phyloP scores from a whole-genome alignment of 2,329 filamentous ascomycete genomes.

The Paracamarosporium sp. region DNA sequence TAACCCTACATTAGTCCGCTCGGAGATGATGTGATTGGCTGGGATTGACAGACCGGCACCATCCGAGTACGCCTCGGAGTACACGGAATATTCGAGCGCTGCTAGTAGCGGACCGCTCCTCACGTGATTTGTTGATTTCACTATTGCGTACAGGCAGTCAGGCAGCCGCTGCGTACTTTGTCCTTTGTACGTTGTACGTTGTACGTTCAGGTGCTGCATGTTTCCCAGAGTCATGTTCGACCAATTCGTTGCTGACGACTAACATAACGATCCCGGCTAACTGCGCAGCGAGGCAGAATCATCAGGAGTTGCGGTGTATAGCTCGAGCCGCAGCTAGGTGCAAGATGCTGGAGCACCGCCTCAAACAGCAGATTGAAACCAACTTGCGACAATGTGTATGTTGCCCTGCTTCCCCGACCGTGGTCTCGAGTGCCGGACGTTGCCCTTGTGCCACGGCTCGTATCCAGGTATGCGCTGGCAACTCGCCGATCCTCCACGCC shows the following conservation, averaged over 20 bases:
- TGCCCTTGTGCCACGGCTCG: conserved; percentile 6
- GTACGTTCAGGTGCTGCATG: no score
- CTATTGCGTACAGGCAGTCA: background rate
- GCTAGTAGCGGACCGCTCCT: background rate
- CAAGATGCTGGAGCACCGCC: conserved; percentile 14
- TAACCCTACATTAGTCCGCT: background rate
- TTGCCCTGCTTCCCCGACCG: background rate
- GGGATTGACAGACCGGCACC: background rate
- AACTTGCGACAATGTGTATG: conserved; percentile 3
- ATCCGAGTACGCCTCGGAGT: conserved; percentile 16
- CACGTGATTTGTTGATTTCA: background rate
- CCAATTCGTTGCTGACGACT: background rate
- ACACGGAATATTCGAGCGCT: conserved; percentile 15
- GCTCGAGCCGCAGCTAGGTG: conserved; percentile 3
- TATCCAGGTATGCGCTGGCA: conserved; percentile 35
- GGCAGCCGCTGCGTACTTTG: no score
- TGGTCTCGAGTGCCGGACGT: background rate
- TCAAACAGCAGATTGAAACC: background rate
- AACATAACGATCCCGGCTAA: background rate
- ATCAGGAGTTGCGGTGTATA: conserved; percentile 26
- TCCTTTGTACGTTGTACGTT: no score
- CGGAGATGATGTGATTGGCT: conserved; percentile 14
- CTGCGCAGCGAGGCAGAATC: conserved; percentile 35
- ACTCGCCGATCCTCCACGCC: conserved; percentile 15
- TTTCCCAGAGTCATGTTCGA: no score